Evolutionary conservation across 2,329 filamentous ascomycete genomes (phyloP), one percentile per base, ranked within the genome.

Genomic region (Curvularia sp.): DNA sequence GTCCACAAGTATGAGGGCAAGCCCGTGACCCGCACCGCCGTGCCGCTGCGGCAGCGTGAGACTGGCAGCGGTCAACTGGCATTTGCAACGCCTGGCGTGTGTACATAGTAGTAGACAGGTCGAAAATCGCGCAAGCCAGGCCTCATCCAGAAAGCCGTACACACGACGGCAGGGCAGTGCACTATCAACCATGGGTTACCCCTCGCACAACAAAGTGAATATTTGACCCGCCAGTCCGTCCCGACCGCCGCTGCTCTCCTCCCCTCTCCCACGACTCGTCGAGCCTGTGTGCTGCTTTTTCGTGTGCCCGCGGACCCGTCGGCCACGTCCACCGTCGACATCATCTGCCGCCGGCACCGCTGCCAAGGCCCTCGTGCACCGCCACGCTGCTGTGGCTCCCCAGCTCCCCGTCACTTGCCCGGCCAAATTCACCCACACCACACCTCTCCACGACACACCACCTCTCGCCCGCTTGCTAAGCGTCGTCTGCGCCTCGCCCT

Each of bases 81-180:
- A 47, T 39, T 28, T 18, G 48, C 30, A 46, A 57, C 38, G 44
- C 54, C 56, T 58, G 57, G 57, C 53, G 57, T 59, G 2, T 33
- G 31, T 33, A 59, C 52, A 56, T 56, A 49, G 33, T 43, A 26
- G 15, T 41, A 49, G 48, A 46, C 47, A 55, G 30, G 33, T 31
- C 39, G 53, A 59, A 59, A 59, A 59, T 59, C 47, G 20, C 57
- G 52, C 57, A 59, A 59, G 57, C 57, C 57, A 59, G 57, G 31
- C 57, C 57, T 48, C 41, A 56, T 59, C 41, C 53, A 55, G 53
- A 47, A 59, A 59, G 53, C 49, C 47, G 52, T 56, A 59, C 52
- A 59, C 52, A 55, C 48, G 22, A 43, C 31, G 53, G 38, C 52
- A 47, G 55, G 57, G 57, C 57, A 51, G 57, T 59, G 57, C 57